Base-by-base conservation (phyloP, 331 rosid species). In the Cydonia oblonga region DNA sequence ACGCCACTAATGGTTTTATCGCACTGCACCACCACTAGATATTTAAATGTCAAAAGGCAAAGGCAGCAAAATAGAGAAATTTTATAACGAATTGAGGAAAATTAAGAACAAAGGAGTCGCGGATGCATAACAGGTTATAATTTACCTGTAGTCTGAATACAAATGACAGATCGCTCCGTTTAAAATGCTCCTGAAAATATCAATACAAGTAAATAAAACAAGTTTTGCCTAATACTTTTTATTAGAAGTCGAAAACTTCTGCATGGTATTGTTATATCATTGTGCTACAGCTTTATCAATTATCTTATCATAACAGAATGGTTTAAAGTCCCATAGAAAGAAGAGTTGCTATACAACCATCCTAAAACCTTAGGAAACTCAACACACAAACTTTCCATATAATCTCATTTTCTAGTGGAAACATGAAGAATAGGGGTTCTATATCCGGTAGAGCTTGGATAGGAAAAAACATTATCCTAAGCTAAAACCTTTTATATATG, bases 91-190 rank as follows among this genome's bases (percentile, higher is more conserved):
- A 46, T 11, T 14, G 18, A 28, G 22, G 70, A 54, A 64, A 30
- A 38, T 63, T 60, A 68, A 61, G 23, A 23, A n/a, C 30, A 25
- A 75, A 59, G 5, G 49, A 44, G 23, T 30, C 26, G 64, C 29
- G 20, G 67, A 19, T 32, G 67, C 24, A 58, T 42, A 78, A 67
- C 59, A 56, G 75, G 64, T 69, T 35, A 44, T 70, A 67, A 51
- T 46, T 76, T 86, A 95, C 99, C 99, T 95, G 96, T 79, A 95
- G 85, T 76, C 96, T 85, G 86, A 95, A 95, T 69, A 95, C 92
- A 86, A 91, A 95, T 68, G 99, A 95, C 67, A 90, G 84, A 73
- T 95, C 97, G 30, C 87, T 88, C 85, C 87, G 89, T 81, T 95
- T 95, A 16, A 89, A 71, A 86, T 87, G 97, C 76, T 91, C 99